These are phyloP conservation scores for Lactarius evosmus DNA, from an alignment of 768 basidiomycete species.

Conservation along the genomic window DNA sequence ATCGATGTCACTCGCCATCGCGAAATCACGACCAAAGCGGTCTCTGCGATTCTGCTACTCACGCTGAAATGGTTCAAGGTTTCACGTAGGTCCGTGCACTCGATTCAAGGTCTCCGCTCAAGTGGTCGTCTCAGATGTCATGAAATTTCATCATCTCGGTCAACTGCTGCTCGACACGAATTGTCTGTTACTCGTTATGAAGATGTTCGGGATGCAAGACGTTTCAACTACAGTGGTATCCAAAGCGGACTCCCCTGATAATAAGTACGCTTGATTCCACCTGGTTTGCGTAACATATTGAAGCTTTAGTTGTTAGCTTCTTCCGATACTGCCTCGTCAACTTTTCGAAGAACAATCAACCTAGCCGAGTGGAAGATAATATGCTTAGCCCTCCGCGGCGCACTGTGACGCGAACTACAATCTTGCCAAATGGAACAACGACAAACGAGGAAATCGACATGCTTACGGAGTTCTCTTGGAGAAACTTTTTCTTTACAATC, in stretches of 20 bases:
- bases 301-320: conserved; percentile 50
- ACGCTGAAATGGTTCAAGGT: conserved; percentile 98
- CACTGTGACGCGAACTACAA: conserved; percentile 51
- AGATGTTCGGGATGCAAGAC: conserved; percentile 98
- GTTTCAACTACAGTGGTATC: conserved; percentile 79
- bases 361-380: conserved; percentile 59
- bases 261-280: conserved; percentile 54
- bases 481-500: conserved; percentile 96
- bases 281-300: conserved; percentile 7
- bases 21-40: conserved; percentile 96
- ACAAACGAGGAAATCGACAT: conserved; percentile 88
- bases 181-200: conserved; percentile 86
- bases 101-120: conserved; percentile 4
- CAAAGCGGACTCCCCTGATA: conserved; percentile 82
- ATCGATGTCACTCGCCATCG: conserved; percentile 92
- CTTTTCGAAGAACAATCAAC: conserved; percentile 64
- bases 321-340: conserved; percentile 89
- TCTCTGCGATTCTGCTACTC: conserved; percentile 88
- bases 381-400: conserved; percentile 61
- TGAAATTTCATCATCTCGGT: conserved; percentile 99
- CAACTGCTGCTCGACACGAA: conserved; percentile 94
- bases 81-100: conserved; percentile 65
- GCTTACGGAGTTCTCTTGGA: conserved; percentile 92
- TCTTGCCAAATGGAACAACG: conserved; percentile 68
- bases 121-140: conserved; percentile 63